Base-by-base conservation (phyloP, 2,329 filamentous ascomycete genomes). In the Alternaria burnsii region DNA sequence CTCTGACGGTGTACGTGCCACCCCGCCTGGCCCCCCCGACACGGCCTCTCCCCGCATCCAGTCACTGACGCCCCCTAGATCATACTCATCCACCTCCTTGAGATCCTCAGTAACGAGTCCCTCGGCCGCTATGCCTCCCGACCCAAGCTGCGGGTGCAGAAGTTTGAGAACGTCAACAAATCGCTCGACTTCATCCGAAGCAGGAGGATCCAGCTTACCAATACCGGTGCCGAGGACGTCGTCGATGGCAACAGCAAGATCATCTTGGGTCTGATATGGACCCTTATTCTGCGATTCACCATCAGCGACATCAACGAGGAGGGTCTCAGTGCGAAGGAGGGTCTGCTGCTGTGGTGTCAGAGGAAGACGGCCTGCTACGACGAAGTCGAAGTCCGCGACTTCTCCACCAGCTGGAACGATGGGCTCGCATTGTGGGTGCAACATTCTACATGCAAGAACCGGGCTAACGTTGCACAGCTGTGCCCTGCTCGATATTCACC, bases 261-360 rank as follows among this genome's bases (percentile, higher is more conserved):
- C 75, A 97, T 98, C 61, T 85, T 99, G 30, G 95, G 95, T 30
- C 84, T 99, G 71, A 97, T 99, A 80, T 99, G 95, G 95, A 99
- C 94, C 6, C 85, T 99, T 65, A 99, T 99, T 89, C 84, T 97
- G 68, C 88, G 95, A 52, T 99, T 99, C 79, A 99, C 95, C 70
- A 99, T 99, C 78, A 97, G 91, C 78, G 95, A 99, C 80, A 99
- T 99, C 83, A 98, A 96, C 78, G 91, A 94, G 79, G 95, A 97
- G 84, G 95, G 95, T 67, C 90, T 98, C 88, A 97, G 94, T 53
- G 95, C 95, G 59, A 97, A 98, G 80, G 95, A 98, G 78, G 95
- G 95, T 65, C 82, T 99, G 72, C 81, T 99, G 58, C 82, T 99
- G 24, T 99, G 95, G 95, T 99, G 95, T 83, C 94, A 99, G 82